A percentile compares a stretch with the other conserved stretches of the same genome.
phyloP scores from a whole-genome alignment of 2,329 filamentous ascomycete genomes.

The Arthroderma sp. region DNA sequence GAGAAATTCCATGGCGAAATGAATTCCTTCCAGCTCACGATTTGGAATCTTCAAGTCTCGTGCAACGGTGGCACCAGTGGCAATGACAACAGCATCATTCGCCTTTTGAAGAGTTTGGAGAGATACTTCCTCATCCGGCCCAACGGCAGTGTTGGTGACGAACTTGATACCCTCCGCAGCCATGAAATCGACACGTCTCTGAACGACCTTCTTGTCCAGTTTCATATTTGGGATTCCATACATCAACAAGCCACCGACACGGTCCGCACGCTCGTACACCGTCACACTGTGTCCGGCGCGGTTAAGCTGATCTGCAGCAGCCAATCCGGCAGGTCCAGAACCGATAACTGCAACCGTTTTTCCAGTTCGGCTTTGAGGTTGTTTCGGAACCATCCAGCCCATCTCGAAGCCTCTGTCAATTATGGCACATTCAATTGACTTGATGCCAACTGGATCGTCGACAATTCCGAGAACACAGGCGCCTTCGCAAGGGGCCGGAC shows the following conservation, averaged over 20 bases:
- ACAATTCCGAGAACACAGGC: constrained; percentile 94
- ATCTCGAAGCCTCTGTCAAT: constrained; percentile 95
- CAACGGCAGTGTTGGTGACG: constrained; percentile 64
- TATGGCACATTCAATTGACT: constrained; percentile 95
- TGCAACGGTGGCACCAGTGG: constrained; percentile 84
- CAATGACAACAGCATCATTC: constrained; percentile 77
- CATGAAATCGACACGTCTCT: constrained; percentile 92
- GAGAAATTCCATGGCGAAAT: constrained; percentile 95
- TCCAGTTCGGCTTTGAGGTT: constrained; percentile 67
- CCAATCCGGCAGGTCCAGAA: constrained; percentile 82
- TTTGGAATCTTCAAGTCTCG: constrained; percentile 85
- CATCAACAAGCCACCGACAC: constrained; percentile 85
- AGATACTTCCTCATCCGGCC: constrained; percentile 56
- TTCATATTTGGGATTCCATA: constrained; percentile 99
- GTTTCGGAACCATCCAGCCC: constrained; percentile 89
- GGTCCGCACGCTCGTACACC: constrained; percentile 85
- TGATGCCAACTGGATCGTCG: constrained; percentile 93
- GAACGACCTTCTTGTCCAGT: constrained; percentile 93
- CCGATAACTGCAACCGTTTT: constrained; percentile 84
- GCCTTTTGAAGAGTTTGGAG: constrained; percentile 59
- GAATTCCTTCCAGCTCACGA: constrained; percentile 76
- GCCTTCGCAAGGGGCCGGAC: constrained; percentile 90
- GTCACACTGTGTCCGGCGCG: constrained; percentile 78
- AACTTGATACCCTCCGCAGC: constrained; percentile 75
- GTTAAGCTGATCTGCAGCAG: constrained; percentile 87